Evolutionary conservation across 2,329 filamentous ascomycete species (phyloP).

Genomic region (Polytolypa hystricis): DNA sequence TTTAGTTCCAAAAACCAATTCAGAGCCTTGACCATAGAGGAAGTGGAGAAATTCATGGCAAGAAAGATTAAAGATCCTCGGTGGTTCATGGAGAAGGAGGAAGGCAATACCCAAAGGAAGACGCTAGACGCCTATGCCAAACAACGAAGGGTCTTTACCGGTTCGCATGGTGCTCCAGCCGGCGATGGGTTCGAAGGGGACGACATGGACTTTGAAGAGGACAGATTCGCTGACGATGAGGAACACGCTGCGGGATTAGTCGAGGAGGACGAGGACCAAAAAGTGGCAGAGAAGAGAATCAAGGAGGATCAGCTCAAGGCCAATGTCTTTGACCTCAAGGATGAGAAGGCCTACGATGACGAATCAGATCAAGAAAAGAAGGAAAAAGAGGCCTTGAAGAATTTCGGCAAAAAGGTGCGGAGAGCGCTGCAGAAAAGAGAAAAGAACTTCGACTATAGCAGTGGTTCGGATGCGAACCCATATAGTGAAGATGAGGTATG

Average conservation of each 20-base stretch:
- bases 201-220: constrained; percentile 58
- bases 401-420: constrained; percentile 63
- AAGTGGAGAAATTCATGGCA: constrained; percentile 73
- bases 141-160: constrained; percentile 35
- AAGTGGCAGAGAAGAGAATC: constrained; percentile 59
- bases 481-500: constrained; percentile 44
- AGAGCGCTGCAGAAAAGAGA: constrained; percentile 78
- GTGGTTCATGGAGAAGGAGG: constrained; percentile 62
- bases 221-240: constrained; percentile 78
- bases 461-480: constrained; percentile 51
- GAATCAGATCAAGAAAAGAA: constrained; percentile 52
- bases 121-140: constrained; percentile 47
- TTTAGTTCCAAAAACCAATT: constrained; percentile 47
- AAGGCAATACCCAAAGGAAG: constrained; percentile 43
- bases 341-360: constrained; percentile 59
- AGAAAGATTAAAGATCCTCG: constrained; percentile 65
- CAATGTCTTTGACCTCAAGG: constrained; percentile 69
- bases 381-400: constrained; percentile 57
- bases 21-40: constrained; percentile 65
- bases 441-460: constrained; percentile 76
- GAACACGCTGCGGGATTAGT: constrained; percentile 62
- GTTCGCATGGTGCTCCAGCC: constrained; percentile 33
- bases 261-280: constrained; percentile 71
- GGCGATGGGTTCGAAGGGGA: constrained; percentile 47
- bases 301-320: constrained; percentile 76